Evolutionary conservation across 352 stramenopile genomes (phyloP).

Genomic region (Thraustochytrium striatum): DNA sequence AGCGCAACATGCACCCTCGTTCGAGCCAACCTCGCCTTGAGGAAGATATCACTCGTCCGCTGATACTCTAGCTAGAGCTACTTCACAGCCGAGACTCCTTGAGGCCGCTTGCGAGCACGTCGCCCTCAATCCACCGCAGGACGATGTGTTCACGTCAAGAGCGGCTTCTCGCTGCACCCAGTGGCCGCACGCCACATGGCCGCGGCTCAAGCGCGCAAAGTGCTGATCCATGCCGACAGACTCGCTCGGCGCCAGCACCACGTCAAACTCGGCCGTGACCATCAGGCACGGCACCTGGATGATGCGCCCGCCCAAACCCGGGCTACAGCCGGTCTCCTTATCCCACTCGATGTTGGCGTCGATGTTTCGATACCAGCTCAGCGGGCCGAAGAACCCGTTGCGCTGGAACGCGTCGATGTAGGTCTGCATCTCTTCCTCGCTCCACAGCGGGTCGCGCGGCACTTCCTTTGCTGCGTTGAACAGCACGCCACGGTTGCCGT

Average conservation of each 20-base stretch:
- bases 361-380: slow-evolving; percentile 38
- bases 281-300: slow-evolving; percentile 35
- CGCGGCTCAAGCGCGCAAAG: slow-evolving; percentile 1
- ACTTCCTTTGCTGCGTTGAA: neutral
- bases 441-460: slow-evolving; percentile 24
- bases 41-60: no score
- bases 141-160: slow-evolving; percentile 25
- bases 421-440: slow-evolving; percentile 34
- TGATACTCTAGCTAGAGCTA: no score
- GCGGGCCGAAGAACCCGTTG: neutral
- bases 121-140: no score
- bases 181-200: slow-evolving; percentile 26
- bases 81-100: no score
- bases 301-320: neutral
- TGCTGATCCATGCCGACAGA: slow-evolving; percentile 3
- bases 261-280: slow-evolving; percentile 22
- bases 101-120: no score
- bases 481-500: slow-evolving; percentile 37
- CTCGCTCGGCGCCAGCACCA: neutral
- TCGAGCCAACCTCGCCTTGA: no score
- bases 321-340: neutral
- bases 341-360: slow-evolving; percentile 40
- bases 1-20: no score
- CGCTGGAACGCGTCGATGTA: slow-evolving; percentile 38
- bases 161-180: slow-evolving; percentile 31